Evolutionary conservation across 352 stramenopile genomes (phyloP), one percentile per base, ranked within the genome.

Genomic region (Pythium inflatum): DNA sequence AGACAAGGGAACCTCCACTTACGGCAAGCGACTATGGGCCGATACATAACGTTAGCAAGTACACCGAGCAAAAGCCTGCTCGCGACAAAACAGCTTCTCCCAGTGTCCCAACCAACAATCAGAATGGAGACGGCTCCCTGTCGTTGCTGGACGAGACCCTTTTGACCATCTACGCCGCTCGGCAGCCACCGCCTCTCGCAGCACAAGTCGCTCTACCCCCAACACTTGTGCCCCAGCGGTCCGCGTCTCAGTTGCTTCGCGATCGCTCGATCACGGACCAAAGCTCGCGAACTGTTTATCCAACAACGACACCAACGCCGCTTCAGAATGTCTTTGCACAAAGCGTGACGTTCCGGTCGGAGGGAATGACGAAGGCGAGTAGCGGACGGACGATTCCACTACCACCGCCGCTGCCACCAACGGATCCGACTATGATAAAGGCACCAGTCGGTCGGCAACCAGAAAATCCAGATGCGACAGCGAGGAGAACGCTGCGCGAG

Each of bases 91-190:
- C n/a, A n/a, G n/a, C n/a, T n/a, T 18, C 28, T 33, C 24, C 38
- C 43, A 48, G 40, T 22, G 22, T 14, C 18, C 18, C 16, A 8
- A 54, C n/a, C 43, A 61, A 25, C n/a, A 68, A 74, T 30, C 67
- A 74, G 28, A 60, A 70, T 18, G 30, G 3, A 24, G 48, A 51
- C 5, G 25, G 22, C 18, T 3, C 31, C 12, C 57, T 90, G 5
- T 77, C 71, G 27, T 67, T 90, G 66, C 28, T 88, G 45, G 77
- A 88, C 56, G 78, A 88, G 36, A 84, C 79, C 3, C 76, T 90
- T 27, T 67, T 79, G 53, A 80, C 68, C 28, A 83, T 90, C 62
- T 82, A 90, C 64, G 62, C 58, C 12, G 41, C 71, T 2, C 31
- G 53, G 12, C 43, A 60, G 13, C 65, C 54, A 9, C 41, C 30